Percentiles rank a stretch among this genome's conserved stretches.
Conservation (phyloP, 176 grass and related monocot species). For the Stipa capillata region DNA sequence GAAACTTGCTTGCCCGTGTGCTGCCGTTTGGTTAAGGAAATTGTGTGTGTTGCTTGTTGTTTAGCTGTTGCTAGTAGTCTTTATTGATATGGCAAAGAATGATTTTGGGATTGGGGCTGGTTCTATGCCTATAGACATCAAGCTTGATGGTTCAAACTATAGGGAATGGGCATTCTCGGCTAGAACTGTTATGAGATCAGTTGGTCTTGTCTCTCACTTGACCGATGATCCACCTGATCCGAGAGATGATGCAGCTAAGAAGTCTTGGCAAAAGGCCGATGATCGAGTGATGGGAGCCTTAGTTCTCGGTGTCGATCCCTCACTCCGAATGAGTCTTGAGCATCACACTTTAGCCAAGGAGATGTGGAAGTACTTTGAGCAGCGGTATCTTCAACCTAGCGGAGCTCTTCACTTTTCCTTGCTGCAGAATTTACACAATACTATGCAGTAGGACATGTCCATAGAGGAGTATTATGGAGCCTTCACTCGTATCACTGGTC, state of each 20-base stretch:
- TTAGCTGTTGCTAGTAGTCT: too few relatives aligned
- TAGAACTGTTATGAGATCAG: neutral
- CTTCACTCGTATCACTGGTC: neutral
- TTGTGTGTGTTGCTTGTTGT: too few relatives aligned
- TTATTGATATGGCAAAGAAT: neutral
- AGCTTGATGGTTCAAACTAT: neutral
- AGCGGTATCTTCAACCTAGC: neutral
- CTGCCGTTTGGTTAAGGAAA: too few relatives aligned
- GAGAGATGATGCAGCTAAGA: neutral
- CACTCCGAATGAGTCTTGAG: neutral
- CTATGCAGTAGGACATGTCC: neutral
- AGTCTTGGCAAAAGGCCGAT: neutral
- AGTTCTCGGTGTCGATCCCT: neutral
- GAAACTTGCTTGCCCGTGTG: too few relatives aligned
- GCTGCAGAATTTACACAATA: neutral
- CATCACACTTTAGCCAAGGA: neutral
- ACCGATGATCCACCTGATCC: neutral
- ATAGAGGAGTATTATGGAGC: neutral
- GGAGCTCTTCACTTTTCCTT: neutral
- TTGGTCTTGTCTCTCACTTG: neutral
- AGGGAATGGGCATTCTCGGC: neutral
- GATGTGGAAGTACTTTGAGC: neutral
- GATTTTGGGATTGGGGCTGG: neutral
- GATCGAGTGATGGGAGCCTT: neutral
- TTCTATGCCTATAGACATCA: too few relatives aligned